Evolutionary conservation across 495 filamentous ascomycete species (phyloP), one percentile per base, ranked within the genome.

Genomic region (Cairneyella variabilis): DNA sequence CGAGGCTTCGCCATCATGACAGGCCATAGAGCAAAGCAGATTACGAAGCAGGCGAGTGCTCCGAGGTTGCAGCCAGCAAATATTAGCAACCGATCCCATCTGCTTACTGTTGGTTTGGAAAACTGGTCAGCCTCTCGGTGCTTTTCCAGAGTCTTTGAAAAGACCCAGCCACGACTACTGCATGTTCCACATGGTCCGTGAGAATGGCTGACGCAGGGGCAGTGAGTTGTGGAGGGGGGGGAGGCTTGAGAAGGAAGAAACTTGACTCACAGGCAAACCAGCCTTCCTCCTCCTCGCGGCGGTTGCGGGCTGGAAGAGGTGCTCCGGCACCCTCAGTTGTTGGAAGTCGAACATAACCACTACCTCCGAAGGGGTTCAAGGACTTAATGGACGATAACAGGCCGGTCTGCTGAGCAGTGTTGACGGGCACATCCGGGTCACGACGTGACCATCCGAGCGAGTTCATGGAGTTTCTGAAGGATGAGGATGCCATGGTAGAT

Each of bases 61-160:
- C 86, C 92, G 57, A 96, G 66, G 66, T 96, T 97, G 75, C 95
- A 95, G 61, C 83, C 91, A 49, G 78, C 85, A 66, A 97, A 98
- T 51, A 97, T 81, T 62, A 98, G 76, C 65, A 97, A 70, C 44
- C 93, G 88, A 70, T 98, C 93, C 93, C 93, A 97, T 67, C 93
- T 83, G 69, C 90, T 96, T 75, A 98, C 93, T 98, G 69, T 28
- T 42, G 26, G 20, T 51, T 11, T 17, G 23, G 16, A 11, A 48
- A 28, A n/a, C n/a, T n/a, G n/a, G 55, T 61, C 54, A 61, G 58
- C 58, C 36, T 56, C 42, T 47, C 22, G 12, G 26, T 55, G 6
- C 12, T 27, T 43, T 27, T 53, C 48, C 36, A 53, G 32, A 46
- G 44, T 20, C 21, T 50, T 38, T 32, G 49, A 63, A 53, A 14